Percentiles rank a stretch among this genome's conserved stretches.
These are phyloP conservation scores for Cyclotella choctawhatcheeana DNA, from an alignment of 108 stramenopile species.

Conservation along the genomic window DNA sequence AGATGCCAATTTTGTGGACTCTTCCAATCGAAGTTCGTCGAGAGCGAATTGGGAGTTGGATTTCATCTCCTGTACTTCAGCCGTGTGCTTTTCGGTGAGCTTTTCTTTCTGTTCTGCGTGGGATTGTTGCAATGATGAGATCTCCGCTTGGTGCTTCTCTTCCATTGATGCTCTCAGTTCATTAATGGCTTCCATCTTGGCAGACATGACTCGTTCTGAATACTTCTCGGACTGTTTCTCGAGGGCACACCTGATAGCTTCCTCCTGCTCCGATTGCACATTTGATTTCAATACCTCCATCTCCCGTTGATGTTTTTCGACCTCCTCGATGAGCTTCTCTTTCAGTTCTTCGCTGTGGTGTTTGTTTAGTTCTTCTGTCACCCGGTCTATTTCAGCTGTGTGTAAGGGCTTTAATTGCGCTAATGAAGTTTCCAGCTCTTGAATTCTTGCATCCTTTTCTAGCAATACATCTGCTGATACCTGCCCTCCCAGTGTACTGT, in stretches of 20 bases:
- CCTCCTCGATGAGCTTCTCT: conserved; percentile 35
- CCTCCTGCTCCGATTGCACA: conserved; percentile 19
- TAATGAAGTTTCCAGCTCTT: conserved; percentile 40
- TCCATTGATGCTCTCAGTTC: conserved; percentile 26
- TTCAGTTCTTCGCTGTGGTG: conserved; percentile 45
- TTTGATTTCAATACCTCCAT: conserved; percentile 24
- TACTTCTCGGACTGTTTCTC: conserved; percentile 19
- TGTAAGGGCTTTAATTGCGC: conserved; percentile 27
- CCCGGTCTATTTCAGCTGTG: conserved; percentile 44
- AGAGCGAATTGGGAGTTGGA: conserved; percentile 28
- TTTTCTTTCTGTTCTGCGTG: conserved; percentile 14
- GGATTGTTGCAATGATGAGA: conserved; percentile 25
- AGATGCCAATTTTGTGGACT: conserved; percentile 19
- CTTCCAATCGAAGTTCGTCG: conserved; percentile 22
- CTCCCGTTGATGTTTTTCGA: conserved; percentile 18
- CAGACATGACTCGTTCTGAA: conserved; percentile 27
- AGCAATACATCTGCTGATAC: conserved; percentile 18
- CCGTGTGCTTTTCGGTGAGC: conserved; percentile 15
- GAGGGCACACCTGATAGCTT: conserved; percentile 22
- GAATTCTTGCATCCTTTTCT: conserved; percentile 41
- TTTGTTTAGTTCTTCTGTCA: conserved; percentile 47
- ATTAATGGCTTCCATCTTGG: conserved; percentile 33
- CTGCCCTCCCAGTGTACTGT: not conserved
- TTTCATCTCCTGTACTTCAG: conserved; percentile 20
- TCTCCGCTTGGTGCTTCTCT: conserved; percentile 5